These are phyloP conservation scores for Chlamydomonas schloesseri DNA, from an alignment of 139 green algal genomes.

Conservation along the genomic window DNA sequence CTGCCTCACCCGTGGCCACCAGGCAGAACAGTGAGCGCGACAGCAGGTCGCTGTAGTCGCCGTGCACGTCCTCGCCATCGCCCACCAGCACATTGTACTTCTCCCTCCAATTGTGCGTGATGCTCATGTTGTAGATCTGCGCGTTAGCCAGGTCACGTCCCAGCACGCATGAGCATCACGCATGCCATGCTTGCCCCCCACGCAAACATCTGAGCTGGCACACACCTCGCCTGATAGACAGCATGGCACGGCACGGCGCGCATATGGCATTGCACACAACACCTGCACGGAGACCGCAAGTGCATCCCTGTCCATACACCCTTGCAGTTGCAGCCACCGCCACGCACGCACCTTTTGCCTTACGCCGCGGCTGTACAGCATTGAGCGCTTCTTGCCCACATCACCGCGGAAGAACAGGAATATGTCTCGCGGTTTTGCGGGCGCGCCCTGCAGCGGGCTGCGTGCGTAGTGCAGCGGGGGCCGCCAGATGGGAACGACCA, in stretches of 20 bases:
- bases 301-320: too few species aligned
- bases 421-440: background rate
- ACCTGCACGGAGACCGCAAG: too few species aligned
- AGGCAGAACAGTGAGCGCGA: slow-evolving; percentile 50
- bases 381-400: slow-evolving; percentile 40
- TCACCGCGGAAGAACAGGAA: slow-evolving; percentile 46
- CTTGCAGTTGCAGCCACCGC: too few species aligned
- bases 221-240: too few species aligned
- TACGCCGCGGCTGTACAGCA: slow-evolving; percentile 42
- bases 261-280: too few species aligned
- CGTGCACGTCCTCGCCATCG: slow-evolving; percentile 16
- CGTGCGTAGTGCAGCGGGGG: slow-evolving; percentile 37
- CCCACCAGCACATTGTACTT: slow-evolving; percentile 21
- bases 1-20: slow-evolving; percentile 40
- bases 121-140: slow-evolving; percentile 17
- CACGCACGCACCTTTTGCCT: background rate
- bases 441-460: slow-evolving; percentile 40
- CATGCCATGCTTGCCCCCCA: background rate
- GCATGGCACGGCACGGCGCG: too few species aligned
- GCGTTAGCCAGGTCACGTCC: too few species aligned
- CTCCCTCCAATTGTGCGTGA: background rate
- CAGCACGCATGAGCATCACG: background rate
- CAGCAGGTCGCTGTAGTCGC: slow-evolving; percentile 44
- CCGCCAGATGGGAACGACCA: slow-evolving; percentile 66
- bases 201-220: too few species aligned